A percentile compares a stretch with the other conserved stretches of the same genome.
phyloP scores from a whole-genome alignment of 2,329 filamentous ascomycete genomes.

The Rhynchosporium secalis region DNA sequence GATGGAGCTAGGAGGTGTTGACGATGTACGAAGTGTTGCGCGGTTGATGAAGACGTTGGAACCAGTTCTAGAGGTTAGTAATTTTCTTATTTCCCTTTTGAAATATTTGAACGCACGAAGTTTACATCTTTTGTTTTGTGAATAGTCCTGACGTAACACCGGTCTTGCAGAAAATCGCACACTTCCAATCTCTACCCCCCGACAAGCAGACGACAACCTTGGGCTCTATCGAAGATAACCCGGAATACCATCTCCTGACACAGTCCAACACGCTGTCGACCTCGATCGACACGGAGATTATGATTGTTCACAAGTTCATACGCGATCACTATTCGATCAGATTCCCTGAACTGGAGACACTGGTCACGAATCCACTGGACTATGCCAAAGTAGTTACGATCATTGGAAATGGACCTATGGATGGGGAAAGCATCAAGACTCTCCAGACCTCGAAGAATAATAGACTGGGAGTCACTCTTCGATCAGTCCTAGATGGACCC shows the following conservation, averaged over 20 bases:
- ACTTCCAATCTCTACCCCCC: constrained; percentile 70
- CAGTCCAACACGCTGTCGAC: constrained; percentile 89
- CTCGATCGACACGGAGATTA: constrained; percentile 89
- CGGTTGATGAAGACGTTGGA: constrained; percentile 78
- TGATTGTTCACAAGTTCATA: constrained; percentile 92
- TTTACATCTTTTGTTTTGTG: constrained; percentile 64
- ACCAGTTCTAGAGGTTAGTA: constrained; percentile 78
- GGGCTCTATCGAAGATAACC: constrained; percentile 87
- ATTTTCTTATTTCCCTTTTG: constrained; percentile 30
- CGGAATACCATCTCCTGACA: constrained; percentile 84
- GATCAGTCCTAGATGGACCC: constrained; percentile 81
- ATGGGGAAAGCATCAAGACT: constrained; percentile 74
- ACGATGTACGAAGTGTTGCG: constrained; percentile 78
- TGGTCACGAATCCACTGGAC: constrained; percentile 89
- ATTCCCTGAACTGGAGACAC: constrained; percentile 87
- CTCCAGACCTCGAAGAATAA: constrained; percentile 79
- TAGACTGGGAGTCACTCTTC: constrained; percentile 71
- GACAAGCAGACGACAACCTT: constrained; percentile 64
- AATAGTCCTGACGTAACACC: constrained; percentile 67
- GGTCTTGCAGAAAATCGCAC: constrained; percentile 72
- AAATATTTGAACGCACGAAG: constrained; percentile 42
- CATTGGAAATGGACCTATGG: constrained; percentile 87
- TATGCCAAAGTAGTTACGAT: constrained; percentile 96
- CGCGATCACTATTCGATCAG: constrained; percentile 92
- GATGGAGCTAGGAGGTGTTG: constrained; percentile 72